phyloP scores from a whole-genome alignment of 140 eudicot genomes.

The Cichorium intybus region DNA sequence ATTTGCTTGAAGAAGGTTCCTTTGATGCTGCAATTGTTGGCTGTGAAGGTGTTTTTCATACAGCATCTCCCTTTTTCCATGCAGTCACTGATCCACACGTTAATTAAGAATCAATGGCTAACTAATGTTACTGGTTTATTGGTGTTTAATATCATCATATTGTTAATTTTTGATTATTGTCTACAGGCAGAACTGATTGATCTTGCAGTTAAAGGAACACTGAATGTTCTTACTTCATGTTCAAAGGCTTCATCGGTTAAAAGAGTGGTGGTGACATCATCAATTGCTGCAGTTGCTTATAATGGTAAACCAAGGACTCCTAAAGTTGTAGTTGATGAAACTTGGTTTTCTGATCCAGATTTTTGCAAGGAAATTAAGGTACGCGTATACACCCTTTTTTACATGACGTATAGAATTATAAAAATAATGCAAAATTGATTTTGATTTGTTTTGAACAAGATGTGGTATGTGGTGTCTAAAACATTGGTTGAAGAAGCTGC shows the following conservation, averaged over 20 bases:
- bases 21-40: neutral
- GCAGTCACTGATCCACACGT: neutral
- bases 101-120: too few species aligned
- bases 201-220: slow-evolving; percentile 60
- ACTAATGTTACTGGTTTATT: too few species aligned
- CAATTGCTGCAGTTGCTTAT: slow-evolving; percentile 44
- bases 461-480: slow-evolving; percentile 59
- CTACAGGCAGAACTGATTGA: slow-evolving; percentile 58
- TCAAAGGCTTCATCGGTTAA: too few species aligned
- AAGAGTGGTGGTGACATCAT: slow-evolving; percentile 54
- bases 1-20: too few species aligned
- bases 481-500: slow-evolving; percentile 69
- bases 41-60: neutral
- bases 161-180: neutral
- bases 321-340: slow-evolving; percentile 58
- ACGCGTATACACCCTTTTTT: slow-evolving; percentile 3
- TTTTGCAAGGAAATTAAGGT: slow-evolving; percentile 44
- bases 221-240: slow-evolving; percentile 54
- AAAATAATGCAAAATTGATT: too few species aligned
- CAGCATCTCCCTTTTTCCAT: neutral
- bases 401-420: too few species aligned
- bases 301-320: slow-evolving; percentile 44
- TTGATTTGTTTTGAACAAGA: too few species aligned
- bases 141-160: too few species aligned
- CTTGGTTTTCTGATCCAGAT: slow-evolving; percentile 55